Evolutionary conservation across 2,329 filamentous ascomycete genomes (phyloP).

Genomic region (Claviceps quebecensis): DNA sequence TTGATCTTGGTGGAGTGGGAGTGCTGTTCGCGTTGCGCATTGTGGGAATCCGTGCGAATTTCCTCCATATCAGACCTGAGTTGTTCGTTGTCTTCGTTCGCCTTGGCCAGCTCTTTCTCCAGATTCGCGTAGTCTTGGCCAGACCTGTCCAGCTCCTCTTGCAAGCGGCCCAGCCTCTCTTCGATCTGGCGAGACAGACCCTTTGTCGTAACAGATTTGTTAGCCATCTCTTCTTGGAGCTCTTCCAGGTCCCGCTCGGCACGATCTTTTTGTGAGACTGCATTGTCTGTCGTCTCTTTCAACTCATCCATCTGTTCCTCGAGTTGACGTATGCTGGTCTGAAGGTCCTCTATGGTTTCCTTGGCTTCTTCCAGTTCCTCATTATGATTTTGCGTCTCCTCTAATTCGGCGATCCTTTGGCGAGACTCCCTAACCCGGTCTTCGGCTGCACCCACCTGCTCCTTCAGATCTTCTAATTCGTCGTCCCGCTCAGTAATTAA

Average conservation of each 20-base stretch:
- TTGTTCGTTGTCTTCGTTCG: constrained; percentile 31
- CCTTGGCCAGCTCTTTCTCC: constrained; percentile 34
- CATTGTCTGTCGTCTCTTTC: constrained; percentile 39
- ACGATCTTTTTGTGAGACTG: constrained; percentile 38
- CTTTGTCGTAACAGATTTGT: constrained; percentile 65
- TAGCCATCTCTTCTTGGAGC: constrained; percentile 62
- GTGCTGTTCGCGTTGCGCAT: constrained; percentile 15
- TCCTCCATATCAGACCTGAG: constrained; percentile 31
- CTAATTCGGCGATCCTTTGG: constrained; percentile 36
- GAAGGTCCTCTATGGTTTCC: constrained; percentile 44
- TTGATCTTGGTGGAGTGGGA: constrained; percentile 36
- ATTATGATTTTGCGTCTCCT: constrained; percentile 37
- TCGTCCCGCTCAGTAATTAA: constrained; percentile 62
- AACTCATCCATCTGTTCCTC: constrained; percentile 41
- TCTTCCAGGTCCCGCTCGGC: constrained; percentile 48
- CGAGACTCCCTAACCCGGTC: constrained; percentile 44
- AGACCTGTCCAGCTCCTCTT: constrained; percentile 47
- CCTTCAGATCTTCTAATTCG: constrained; percentile 54
- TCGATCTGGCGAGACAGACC: constrained; percentile 62
- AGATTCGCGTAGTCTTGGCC: constrained; percentile 35
- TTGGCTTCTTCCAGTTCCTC: constrained; percentile 42
- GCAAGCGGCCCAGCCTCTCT: constrained; percentile 51
- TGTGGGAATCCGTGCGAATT: constrained; percentile 19
- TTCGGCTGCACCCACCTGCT: constrained; percentile 37
- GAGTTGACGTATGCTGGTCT: constrained; percentile 38